These are phyloP conservation scores for Phoenix dactylifera DNA, from an alignment of 176 grass and related monocot species.

Conservation along the genomic window DNA sequence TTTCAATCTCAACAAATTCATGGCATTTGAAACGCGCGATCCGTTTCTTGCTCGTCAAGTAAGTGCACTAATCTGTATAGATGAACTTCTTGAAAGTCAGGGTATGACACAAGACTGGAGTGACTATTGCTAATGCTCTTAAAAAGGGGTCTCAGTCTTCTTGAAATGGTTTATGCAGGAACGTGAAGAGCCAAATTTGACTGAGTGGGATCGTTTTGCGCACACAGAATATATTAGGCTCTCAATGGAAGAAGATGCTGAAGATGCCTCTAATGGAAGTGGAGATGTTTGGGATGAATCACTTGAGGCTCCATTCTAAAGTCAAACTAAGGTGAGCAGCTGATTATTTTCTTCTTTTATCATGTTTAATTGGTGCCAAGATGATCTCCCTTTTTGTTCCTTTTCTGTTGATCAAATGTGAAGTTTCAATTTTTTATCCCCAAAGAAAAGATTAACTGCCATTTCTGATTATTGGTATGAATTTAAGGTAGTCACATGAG, in stretches of 20 bases:
- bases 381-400: no score
- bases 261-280: constrained; percentile 99
- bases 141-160: neutral
- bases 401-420: no score
- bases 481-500: no score
- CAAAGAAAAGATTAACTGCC: no score
- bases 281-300: constrained; percentile 99
- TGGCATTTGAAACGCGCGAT: constrained; percentile 99
- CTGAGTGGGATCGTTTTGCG: constrained; percentile 98
- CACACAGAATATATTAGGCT: constrained; percentile 98
- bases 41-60: constrained; percentile 99
- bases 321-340: constrained; percentile 32
- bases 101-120: no score
- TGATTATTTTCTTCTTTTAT: constrained; percentile 4
- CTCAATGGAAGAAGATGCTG: constrained; percentile 98
- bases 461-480: no score
- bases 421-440: no score
- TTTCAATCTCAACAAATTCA: constrained; percentile 99
- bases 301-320: constrained; percentile 91
- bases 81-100: no score
- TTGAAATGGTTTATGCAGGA: constrained; percentile 43
- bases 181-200: constrained; percentile 91
- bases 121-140: no score
- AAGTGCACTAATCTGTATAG: constrained; percentile 5
- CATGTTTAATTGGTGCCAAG: neutral